These are phyloP conservation scores for Blastobotrys proliferans DNA, from an alignment of 1,139 yeast species.

Conservation along the genomic window DNA sequence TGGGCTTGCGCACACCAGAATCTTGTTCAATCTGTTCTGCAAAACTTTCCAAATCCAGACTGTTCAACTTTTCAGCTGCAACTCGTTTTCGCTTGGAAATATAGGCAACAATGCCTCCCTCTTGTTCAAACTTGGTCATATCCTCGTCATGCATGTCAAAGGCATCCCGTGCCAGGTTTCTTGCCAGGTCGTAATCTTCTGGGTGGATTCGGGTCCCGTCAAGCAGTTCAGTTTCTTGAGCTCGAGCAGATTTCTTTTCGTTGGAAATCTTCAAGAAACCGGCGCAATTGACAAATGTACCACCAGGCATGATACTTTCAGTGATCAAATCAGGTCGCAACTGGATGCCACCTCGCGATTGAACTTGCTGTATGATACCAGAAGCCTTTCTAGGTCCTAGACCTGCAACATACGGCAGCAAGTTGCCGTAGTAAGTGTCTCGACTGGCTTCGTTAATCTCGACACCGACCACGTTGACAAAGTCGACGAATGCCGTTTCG, in stretches of 20 bases:
- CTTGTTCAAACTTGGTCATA: slow-evolving; percentile 67
- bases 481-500: slow-evolving; percentile 83
- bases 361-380: slow-evolving; percentile 78
- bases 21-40: slow-evolving; percentile 85
- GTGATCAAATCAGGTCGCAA: slow-evolving; percentile 78
- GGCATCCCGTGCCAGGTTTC: slow-evolving; percentile 98
- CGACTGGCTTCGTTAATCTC: slow-evolving; percentile 88
- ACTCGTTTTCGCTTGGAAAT: slow-evolving; percentile 54
- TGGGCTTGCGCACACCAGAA: slow-evolving; percentile 58
- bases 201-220: slow-evolving; percentile 98
- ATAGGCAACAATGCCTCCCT: slow-evolving; percentile 81
- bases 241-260: slow-evolving; percentile 47
- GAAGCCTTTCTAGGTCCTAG: slow-evolving; percentile 94
- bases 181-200: slow-evolving; percentile 91
- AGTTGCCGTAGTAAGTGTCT: slow-evolving; percentile 63
- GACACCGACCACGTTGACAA: slow-evolving; percentile 86
- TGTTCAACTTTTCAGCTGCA: slow-evolving; percentile 81
- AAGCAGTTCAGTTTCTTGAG: slow-evolving; percentile 61
- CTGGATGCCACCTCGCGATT: slow-evolving; percentile 64
- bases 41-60: slow-evolving; percentile 82
- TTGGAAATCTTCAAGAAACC: slow-evolving; percentile 82
- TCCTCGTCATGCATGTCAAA: slow-evolving; percentile 95
- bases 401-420: slow-evolving; percentile 79
- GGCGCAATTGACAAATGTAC: slow-evolving; percentile 85
- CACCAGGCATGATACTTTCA: slow-evolving; percentile 71